Conservation (phyloP, 306 rosid species). For the Quercus dentata region DNA sequence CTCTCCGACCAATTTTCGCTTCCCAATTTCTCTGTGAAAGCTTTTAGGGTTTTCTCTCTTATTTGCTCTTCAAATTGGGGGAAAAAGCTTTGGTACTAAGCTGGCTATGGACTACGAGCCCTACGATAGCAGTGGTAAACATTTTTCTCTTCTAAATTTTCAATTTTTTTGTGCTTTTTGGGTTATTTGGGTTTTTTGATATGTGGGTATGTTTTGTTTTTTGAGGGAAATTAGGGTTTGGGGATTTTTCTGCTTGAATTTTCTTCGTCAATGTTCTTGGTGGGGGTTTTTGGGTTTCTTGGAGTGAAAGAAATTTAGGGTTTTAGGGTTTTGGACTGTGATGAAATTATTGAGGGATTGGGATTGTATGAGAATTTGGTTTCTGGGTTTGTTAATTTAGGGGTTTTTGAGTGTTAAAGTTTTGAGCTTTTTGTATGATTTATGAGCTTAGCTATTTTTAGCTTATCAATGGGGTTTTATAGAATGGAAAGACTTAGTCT, state of each 20-base stretch:
- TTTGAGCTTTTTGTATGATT: background rate
- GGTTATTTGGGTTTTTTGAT: conserved; percentile 10
- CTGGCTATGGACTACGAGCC: conserved; percentile 97
- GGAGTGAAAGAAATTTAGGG: conserved; percentile 2
- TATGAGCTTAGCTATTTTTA: background rate
- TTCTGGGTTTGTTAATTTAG: background rate
- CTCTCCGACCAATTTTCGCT: background rate
- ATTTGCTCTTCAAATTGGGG: background rate
- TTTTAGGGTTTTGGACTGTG: background rate
- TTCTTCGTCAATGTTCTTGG: background rate
- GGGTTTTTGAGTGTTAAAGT: background rate
- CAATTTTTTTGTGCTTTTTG: background rate
- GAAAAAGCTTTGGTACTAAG: conserved; percentile 18
- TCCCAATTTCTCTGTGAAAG: conserved; percentile 4
- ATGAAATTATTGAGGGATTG: background rate
- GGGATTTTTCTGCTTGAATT: conserved; percentile 6
- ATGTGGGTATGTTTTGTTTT: background rate
- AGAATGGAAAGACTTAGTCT: background rate
- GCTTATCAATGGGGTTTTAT: background rate
- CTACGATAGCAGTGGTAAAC: conserved; percentile 90
- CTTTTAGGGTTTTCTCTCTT: conserved; percentile 1
- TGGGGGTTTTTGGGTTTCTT: background rate
- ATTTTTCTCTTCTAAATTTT: background rate
- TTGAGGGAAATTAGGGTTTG: conserved; percentile 21
- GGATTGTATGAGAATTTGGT: conserved; percentile 5